Evolutionary conservation across 768 basidiomycete genomes (phyloP), one percentile per base, ranked within the genome.

Genomic region (Rhodotorula diobovata): DNA sequence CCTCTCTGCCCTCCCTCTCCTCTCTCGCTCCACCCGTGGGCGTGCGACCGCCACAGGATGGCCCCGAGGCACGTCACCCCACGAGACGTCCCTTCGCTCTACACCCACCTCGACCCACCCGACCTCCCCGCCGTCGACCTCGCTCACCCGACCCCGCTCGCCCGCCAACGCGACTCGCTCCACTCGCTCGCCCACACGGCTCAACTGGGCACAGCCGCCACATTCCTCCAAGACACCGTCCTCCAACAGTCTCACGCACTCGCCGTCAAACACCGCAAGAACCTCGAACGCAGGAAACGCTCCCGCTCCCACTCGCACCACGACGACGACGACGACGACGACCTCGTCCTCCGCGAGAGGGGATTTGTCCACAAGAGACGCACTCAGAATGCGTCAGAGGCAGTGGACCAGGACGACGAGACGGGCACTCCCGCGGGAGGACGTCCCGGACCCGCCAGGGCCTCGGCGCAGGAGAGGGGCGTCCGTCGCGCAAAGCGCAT

Each of bases 301-400:
- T 23, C 46, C 4, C 21, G 46, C 23, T 2, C 58, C 56, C 2
- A 37, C 35, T n/a, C 39, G 41, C 48, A 23, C 32, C 59, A 45
- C 30, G 61, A 43, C 37, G 53, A 54, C 51, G 30, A 46, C 18
- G 62, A 54, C 4, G 62, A n/a, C 20, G n/a, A 10, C n/a, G 62
- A 54, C 18, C 12, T 43, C n/a, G 62, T 54, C n/a, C 12, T 54
- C 28, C 2, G 20, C 16, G 51, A 39, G 12, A 41, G n/a, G n/a
- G 51, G 51, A 28, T 54, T 53, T 30, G 62, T 53, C n/a, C 62
- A 53, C 18, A 50, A 62, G 37, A 28, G 20, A 20, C 60, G 46
- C 45, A 12, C n/a, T 0, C 34, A 15, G 32, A 12, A 21, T 10
- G 15, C 57, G 28, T 21, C 37, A 10, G 32, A 21, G 32, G 61